These are phyloP conservation scores for Acacia crassicarpa DNA, from an alignment of 306 rosid species.

Conservation along the genomic window DNA sequence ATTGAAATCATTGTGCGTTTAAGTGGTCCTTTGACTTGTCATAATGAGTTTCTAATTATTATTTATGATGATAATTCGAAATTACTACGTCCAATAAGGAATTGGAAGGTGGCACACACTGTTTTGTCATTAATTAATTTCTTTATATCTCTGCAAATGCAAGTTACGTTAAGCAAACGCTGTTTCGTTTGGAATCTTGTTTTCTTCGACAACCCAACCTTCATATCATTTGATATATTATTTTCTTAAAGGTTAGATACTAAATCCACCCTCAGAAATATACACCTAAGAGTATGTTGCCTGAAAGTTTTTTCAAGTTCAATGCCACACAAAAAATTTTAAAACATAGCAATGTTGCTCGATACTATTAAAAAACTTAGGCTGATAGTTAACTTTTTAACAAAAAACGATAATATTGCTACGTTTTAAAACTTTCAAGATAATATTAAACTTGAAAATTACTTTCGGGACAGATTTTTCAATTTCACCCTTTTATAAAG, in stretches of 20 bases:
- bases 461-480: too few relatives aligned
- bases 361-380: too few relatives aligned
- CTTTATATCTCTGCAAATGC: not conserved
- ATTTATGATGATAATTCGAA: not conserved
- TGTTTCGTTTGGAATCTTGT: not conserved
- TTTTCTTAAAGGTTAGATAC: too few relatives aligned
- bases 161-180: slow-evolving; percentile 18
- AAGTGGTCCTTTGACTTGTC: not conserved
- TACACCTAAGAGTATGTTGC: too few relatives aligned
- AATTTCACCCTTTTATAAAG: not conserved
- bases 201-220: not conserved
- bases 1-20: not conserved
- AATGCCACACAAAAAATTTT: too few relatives aligned
- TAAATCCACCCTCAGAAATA: too few relatives aligned
- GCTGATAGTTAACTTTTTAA: too few relatives aligned
- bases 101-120: not conserved
- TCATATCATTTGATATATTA: not conserved
- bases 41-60: not conserved
- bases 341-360: too few relatives aligned
- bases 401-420: too few relatives aligned
- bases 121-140: not conserved
- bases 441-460: too few relatives aligned
- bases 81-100: not conserved
- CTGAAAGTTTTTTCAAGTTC: too few relatives aligned
- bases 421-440: too few relatives aligned